These are phyloP conservation scores for Rubroshorea leprosula DNA, from an alignment of 345 rosid species.

Conservation along the genomic window DNA sequence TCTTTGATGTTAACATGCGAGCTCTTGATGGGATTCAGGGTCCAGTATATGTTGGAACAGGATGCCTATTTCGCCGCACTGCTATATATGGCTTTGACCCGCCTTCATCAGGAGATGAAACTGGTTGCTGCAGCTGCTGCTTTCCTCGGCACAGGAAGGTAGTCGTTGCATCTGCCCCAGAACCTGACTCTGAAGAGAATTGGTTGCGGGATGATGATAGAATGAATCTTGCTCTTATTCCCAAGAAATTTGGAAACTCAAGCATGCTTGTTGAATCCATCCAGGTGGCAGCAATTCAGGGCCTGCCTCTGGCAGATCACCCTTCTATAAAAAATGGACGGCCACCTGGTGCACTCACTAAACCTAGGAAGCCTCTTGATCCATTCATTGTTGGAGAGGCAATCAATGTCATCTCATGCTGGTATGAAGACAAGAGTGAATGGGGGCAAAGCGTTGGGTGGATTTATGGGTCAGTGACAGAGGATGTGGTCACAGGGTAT, in stretches of 20 bases:
- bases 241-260: constrained; percentile 87
- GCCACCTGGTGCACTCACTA: constrained; percentile 79
- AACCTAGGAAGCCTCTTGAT: constrained; percentile 77
- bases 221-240: constrained; percentile 58
- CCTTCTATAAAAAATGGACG: constrained; percentile 69
- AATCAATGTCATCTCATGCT: constrained; percentile 84
- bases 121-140: too few relatives aligned
- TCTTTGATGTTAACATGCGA: too few relatives aligned
- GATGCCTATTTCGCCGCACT: too few relatives aligned
- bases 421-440: constrained; percentile 96
- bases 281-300: constrained; percentile 82
- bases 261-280: constrained; percentile 70
- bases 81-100: too few relatives aligned
- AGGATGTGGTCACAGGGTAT: constrained; percentile 93
- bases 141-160: constrained; percentile 50
- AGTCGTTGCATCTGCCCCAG: constrained; percentile 4
- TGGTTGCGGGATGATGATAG: constrained; percentile 77
- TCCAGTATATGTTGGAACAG: too few relatives aligned
- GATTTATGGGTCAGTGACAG: constrained; percentile 97
- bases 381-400: constrained; percentile 91
- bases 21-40: too few relatives aligned
- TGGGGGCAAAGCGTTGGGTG: constrained; percentile 89
- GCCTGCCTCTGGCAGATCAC: constrained; percentile 91
- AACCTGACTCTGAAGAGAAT: constrained; percentile 58
- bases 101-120: too few relatives aligned